Conservation (phyloP, 2,329 filamentous ascomycete species). For the Penicillium glabrum region DNA sequence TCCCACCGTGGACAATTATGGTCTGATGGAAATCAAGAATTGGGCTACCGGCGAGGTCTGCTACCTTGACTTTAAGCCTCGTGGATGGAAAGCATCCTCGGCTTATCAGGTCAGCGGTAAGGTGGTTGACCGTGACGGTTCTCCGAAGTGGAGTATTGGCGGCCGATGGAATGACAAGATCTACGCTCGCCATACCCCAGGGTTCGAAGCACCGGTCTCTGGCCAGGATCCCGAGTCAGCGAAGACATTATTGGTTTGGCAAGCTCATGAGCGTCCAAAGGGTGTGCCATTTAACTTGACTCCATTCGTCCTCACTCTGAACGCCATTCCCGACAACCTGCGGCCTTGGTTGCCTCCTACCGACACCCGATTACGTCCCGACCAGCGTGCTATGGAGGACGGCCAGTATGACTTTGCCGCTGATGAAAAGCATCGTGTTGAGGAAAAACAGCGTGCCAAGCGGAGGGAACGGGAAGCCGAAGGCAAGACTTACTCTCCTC, state of each 20-base stretch:
- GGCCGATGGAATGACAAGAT: slow-evolving; percentile 98
- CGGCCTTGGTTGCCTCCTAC: slow-evolving; percentile 79
- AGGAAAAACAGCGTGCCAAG: slow-evolving; percentile 83
- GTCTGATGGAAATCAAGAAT: slow-evolving; percentile 95
- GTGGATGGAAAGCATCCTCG: slow-evolving; percentile 92
- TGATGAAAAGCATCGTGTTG: slow-evolving; percentile 88
- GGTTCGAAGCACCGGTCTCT: slow-evolving; percentile 68
- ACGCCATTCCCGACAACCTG: slow-evolving; percentile 84
- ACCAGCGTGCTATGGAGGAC: slow-evolving; percentile 97
- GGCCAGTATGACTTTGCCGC: slow-evolving; percentile 95
- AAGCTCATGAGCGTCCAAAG: slow-evolving; percentile 75
- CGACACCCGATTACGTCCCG: slow-evolving; percentile 86
- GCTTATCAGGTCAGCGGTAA: slow-evolving; percentile 88
- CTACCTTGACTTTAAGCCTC: slow-evolving; percentile 85
- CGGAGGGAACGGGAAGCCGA: slow-evolving; percentile 69
- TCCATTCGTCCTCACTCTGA: slow-evolving; percentile 91
- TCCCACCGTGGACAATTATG: slow-evolving; percentile 96
- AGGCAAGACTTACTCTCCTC: slow-evolving; percentile 78
- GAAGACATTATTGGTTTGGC: slow-evolving; percentile 89
- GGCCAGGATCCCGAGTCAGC: slow-evolving; percentile 58
- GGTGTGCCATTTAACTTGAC: slow-evolving; percentile 97
- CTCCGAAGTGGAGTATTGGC: slow-evolving; percentile 83
- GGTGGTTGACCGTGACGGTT: slow-evolving; percentile 75
- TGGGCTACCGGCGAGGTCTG: slow-evolving; percentile 94
- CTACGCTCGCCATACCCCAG: slow-evolving; percentile 88